phyloP scores from a whole-genome alignment of 345 rosid species.

The Lepidium didymum region DNA sequence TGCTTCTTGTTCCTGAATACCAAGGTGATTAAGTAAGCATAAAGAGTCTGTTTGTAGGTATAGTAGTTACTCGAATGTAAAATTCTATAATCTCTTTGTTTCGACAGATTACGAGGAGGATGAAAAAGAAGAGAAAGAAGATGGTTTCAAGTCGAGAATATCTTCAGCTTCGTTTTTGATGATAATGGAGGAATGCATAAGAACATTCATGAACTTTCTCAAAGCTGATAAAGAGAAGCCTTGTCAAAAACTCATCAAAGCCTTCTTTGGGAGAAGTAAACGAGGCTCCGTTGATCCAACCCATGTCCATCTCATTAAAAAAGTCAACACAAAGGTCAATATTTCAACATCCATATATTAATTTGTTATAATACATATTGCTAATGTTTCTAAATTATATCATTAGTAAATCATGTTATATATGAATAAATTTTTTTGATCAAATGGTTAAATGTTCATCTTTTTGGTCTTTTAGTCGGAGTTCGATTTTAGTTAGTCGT shows the following conservation, averaged over 20 bases:
- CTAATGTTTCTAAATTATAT: not conserved
- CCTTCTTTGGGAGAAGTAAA: slow-evolving; percentile 58
- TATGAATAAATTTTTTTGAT: too few relatives aligned
- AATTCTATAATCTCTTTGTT: not conserved
- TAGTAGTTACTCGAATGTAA: not conserved
- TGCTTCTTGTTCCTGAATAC: slow-evolving; percentile 93
- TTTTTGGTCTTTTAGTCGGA: too few relatives aligned
- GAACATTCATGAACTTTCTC: slow-evolving; percentile 90
- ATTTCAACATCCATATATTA: not conserved
- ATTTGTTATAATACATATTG: not conserved
- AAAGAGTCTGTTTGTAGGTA: not conserved
- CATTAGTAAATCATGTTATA: not conserved
- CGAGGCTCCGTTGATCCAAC: slow-evolving; percentile 77
- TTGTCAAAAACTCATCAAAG: slow-evolving; percentile 52
- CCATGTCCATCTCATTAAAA: slow-evolving; percentile 69
- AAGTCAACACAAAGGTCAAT: slow-evolving; percentile 75
- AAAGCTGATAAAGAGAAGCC: slow-evolving; percentile 79
- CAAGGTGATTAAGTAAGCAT: slow-evolving; percentile 41
- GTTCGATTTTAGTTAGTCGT: too few relatives aligned
- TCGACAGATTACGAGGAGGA: slow-evolving; percentile 36
- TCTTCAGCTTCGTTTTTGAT: slow-evolving; percentile 66
- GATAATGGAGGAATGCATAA: slow-evolving; percentile 94
- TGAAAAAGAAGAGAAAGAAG: slow-evolving; percentile 51
- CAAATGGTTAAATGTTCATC: too few relatives aligned
- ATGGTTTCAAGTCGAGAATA: slow-evolving; percentile 59